phyloP scores from a whole-genome alignment of 768 basidiomycete species.

The Psilocybe azurescens region DNA sequence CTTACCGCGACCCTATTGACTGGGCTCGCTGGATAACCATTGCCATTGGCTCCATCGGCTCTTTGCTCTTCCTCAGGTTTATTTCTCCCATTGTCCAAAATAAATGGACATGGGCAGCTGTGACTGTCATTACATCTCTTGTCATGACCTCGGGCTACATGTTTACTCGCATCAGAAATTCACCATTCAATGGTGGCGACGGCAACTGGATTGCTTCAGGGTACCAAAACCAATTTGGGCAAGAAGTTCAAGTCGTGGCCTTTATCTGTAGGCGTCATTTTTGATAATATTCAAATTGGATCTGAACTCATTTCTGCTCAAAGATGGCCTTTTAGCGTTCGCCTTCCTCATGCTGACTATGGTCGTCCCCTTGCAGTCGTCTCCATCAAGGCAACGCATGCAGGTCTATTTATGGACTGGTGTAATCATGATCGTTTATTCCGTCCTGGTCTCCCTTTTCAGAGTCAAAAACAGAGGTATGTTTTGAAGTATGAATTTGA shows the following conservation, averaged over 20 bases:
- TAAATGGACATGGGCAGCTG: conserved; percentile 79
- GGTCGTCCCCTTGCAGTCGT: conserved; percentile 78
- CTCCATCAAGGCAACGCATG: conserved; percentile 75
- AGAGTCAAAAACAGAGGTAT: conserved; percentile 88
- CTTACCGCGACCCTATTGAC: conserved; percentile 81
- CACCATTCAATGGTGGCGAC: conserved; percentile 68
- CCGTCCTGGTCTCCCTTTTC: conserved; percentile 86
- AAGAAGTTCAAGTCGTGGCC: conserved; percentile 89
- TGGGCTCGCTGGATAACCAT: conserved; percentile 63
- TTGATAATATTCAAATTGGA: not conserved
- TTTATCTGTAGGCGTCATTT: conserved; percentile 72
- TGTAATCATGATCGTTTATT: conserved; percentile 85
- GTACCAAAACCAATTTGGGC: conserved; percentile 89
- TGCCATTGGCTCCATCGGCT: conserved; percentile 48
- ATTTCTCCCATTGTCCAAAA: conserved; percentile 67
- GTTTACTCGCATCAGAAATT: conserved; percentile 91
- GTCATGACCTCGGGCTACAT: conserved; percentile 95
- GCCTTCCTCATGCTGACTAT: conserved; percentile 83
- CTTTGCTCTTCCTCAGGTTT: conserved; percentile 60
- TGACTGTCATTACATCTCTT: conserved; percentile 63
- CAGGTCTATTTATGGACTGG: conserved; percentile 91
- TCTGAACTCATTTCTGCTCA: conserved; percentile 13
- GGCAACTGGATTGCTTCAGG: conserved; percentile 87
- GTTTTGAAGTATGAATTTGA: conserved; percentile 16
- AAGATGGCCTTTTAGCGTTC: conserved; percentile 84